A percentile compares a stretch with the other conserved stretches of the same genome.
Evolutionary conservation across 2,329 filamentous ascomycete species (phyloP).

Genomic region (Geoglossum cookeanum): DNA sequence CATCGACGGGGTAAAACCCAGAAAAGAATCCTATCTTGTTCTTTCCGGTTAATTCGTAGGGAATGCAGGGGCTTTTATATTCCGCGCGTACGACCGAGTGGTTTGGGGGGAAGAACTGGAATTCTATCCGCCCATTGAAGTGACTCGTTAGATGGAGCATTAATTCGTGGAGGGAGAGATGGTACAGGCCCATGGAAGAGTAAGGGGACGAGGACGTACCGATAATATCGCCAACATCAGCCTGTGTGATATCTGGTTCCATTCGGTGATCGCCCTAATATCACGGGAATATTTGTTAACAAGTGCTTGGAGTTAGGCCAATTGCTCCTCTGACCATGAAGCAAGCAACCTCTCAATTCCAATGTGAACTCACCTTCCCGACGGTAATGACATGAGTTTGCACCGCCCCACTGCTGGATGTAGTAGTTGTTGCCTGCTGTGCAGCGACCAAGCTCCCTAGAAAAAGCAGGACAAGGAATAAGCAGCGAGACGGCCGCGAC

Average conservation of each 20-base stretch:
- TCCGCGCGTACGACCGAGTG: constrained; percentile 45
- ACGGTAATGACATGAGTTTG: constrained; percentile 9
- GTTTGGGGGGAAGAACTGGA: constrained; percentile 41
- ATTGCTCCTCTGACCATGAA: neutral
- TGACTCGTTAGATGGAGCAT: neutral
- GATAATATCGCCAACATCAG: constrained; percentile 29
- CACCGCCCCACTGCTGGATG: neutral
- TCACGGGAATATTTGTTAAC: neutral
- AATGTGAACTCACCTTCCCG: constrained; percentile 8
- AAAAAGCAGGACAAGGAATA: neutral
- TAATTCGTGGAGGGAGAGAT: neutral
- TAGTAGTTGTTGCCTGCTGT: neutral
- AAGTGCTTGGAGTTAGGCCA: neutral
- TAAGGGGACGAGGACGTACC: constrained; percentile 15
- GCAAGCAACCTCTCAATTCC: neutral
- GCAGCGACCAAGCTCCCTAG: neutral
- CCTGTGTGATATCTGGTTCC: constrained; percentile 18
- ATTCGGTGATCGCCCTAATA: constrained; percentile 19
- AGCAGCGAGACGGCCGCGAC: too few relatives aligned
- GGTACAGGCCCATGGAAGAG: neutral
- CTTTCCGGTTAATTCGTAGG: constrained; percentile 33
- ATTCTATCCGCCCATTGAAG: constrained; percentile 21
- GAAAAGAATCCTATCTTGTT: constrained; percentile 35
- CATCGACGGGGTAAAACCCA: constrained; percentile 28
- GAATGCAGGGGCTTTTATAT: constrained; percentile 41